Conservation (phyloP, 306 rosid species). For the Begonia peltatifolia region DNA sequence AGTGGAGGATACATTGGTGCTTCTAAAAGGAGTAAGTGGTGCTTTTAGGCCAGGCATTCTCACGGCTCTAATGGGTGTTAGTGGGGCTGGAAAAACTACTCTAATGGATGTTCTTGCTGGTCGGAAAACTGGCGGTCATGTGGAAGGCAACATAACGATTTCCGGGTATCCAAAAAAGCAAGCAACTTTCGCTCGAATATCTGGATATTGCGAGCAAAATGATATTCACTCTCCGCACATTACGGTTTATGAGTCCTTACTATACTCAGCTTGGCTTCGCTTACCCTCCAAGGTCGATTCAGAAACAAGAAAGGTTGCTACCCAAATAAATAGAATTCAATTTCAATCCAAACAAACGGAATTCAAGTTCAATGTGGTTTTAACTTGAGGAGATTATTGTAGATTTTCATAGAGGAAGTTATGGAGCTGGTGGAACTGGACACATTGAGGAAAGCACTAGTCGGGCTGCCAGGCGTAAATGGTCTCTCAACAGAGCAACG, state of each 20-base stretch:
- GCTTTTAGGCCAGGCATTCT: constrained; percentile 84
- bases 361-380: not conserved
- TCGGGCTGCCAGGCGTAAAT: constrained; percentile 39
- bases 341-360: not conserved
- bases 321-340: constrained; percentile 11
- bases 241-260: constrained; percentile 53
- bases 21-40: constrained; percentile 70
- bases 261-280: constrained; percentile 76
- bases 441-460: constrained; percentile 33
- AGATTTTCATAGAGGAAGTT: constrained; percentile 40
- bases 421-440: constrained; percentile 45
- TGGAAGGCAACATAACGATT: constrained; percentile 54
- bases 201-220: constrained; percentile 87
- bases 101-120: constrained; percentile 87
- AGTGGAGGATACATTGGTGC: constrained; percentile 56
- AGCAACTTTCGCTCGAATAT: constrained; percentile 76
- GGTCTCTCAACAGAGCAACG: constrained; percentile 46
- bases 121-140: constrained; percentile 71
- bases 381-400: constrained; percentile 14
- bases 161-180: constrained; percentile 77
- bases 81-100: constrained; percentile 96
- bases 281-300: constrained; percentile 29
- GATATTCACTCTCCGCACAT: constrained; percentile 79
- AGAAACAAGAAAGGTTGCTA: constrained; percentile 41
- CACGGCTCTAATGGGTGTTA: constrained; percentile 90